These are phyloP conservation scores for Pseudozyma sp. DNA, from an alignment of 1,284 basidiomycete genomes.

Conservation along the genomic window DNA sequence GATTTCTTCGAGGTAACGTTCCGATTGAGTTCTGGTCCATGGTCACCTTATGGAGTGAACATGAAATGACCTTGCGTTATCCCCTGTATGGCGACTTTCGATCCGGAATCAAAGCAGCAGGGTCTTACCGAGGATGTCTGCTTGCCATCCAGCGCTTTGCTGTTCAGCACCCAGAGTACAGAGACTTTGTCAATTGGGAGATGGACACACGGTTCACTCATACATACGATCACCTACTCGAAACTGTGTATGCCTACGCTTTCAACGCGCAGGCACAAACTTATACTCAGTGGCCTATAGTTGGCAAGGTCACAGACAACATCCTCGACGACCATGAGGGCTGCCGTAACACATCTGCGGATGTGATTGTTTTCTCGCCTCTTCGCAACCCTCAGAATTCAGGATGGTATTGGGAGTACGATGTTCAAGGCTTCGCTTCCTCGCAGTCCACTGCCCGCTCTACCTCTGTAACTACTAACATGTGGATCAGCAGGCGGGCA, in stretches of 20 bases:
- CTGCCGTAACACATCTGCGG: constrained; percentile 14
- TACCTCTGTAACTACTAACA: constrained; percentile 25
- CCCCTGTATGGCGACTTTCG: constrained; percentile 27
- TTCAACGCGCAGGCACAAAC: constrained; percentile 2
- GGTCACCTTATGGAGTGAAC: constrained; percentile 19
- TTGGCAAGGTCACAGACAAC: not conserved
- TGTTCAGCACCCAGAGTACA: constrained; percentile 22
- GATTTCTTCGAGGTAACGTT: constrained; percentile 21
- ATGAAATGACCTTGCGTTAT: constrained; percentile 26
- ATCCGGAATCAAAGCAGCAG: constrained; percentile 18
- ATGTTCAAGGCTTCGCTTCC: constrained; percentile 21
- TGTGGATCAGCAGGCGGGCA: constrained; percentile 27
- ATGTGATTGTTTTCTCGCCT: constrained; percentile 26
- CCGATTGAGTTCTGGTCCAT: constrained; percentile 34
- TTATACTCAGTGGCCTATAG: constrained; percentile 19
- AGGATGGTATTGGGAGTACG: constrained; percentile 40
- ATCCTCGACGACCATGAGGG: not conserved
- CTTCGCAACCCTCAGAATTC: constrained; percentile 20
- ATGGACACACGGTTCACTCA: constrained; percentile 34
- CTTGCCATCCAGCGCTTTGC: constrained; percentile 27
- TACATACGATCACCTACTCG: constrained; percentile 20
- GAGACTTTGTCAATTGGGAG: constrained; percentile 24
- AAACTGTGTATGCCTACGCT: constrained; percentile 10
- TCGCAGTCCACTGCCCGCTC: constrained; percentile 9
- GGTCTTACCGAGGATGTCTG: constrained; percentile 32